Evolutionary conservation across 139 green algal genomes (phyloP).

Genomic region (Closterium sp.): DNA sequence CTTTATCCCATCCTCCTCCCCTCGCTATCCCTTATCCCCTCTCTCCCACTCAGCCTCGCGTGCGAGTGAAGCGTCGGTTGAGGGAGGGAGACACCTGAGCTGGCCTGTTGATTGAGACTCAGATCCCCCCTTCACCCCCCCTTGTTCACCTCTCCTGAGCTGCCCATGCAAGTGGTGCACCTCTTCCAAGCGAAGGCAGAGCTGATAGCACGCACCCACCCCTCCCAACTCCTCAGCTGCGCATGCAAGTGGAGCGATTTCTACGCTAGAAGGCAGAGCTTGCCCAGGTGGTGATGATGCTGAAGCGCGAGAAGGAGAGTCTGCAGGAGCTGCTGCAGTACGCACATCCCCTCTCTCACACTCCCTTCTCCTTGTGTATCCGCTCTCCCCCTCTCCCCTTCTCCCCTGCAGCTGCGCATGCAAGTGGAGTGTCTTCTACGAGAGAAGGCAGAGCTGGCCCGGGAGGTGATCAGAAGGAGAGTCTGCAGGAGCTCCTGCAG

Average conservation of each 20-base stretch:
- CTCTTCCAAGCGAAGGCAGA: too few relatives aligned
- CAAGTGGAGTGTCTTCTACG: neutral
- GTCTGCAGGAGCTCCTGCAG: neutral
- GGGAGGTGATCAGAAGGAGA: neutral
- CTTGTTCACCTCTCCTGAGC: neutral
- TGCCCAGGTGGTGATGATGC: neutral
- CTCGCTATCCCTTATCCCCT: too few relatives aligned
- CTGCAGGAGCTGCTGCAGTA: slow-evolving; percentile 9
- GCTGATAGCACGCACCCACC: too few relatives aligned
- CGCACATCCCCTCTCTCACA: neutral
- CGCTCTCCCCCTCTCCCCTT: neutral
- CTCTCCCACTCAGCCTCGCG: too few relatives aligned
- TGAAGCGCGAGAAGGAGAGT: neutral
- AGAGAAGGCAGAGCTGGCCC: neutral
- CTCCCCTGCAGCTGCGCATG: slow-evolving; percentile 15
- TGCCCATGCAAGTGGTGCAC: neutral
- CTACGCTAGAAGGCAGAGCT: neutral
- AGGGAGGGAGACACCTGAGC: too few relatives aligned
- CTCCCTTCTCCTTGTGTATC: neutral
- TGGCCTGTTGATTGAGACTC: too few relatives aligned
- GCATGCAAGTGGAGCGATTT: slow-evolving; percentile 6
- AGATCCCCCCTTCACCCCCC: neutral
- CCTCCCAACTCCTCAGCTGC: too few relatives aligned
- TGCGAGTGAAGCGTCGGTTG: too few relatives aligned
- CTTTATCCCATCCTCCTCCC: too few relatives aligned